A percentile compares a stretch with the other conserved stretches of the same genome.
Evolutionary conservation across 768 basidiomycete genomes (phyloP).

Genomic region (Boletus rufocinnamomeus): DNA sequence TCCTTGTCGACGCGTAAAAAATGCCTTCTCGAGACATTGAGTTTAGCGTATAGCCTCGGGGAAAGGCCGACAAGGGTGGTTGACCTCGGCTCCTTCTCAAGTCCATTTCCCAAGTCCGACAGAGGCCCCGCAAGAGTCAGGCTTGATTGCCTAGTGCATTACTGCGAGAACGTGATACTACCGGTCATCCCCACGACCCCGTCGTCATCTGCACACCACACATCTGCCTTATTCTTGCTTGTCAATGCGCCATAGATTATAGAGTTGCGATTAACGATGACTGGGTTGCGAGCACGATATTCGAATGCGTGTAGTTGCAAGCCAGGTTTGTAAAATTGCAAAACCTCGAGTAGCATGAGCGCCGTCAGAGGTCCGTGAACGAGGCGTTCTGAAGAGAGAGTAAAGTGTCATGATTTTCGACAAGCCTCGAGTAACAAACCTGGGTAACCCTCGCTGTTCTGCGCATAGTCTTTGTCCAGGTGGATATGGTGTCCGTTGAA

Average conservation of each 20-base stretch:
- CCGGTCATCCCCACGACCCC: slow-evolving; percentile 73
- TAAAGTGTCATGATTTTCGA: neutral
- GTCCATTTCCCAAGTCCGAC: neutral
- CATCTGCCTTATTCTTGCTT: slow-evolving; percentile 38
- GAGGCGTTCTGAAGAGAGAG: slow-evolving; percentile 58
- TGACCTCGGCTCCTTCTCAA: neutral
- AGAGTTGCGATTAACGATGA: slow-evolving; percentile 52
- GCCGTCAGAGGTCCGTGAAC: slow-evolving; percentile 86
- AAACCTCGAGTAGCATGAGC: slow-evolving; percentile 70
- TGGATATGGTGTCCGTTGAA: slow-evolving; percentile 88
- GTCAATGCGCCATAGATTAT: slow-evolving; percentile 50
- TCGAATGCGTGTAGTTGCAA: slow-evolving; percentile 54
- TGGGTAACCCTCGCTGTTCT: slow-evolving; percentile 67
- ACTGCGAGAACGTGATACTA: slow-evolving; percentile 35
- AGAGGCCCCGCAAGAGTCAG: neutral
- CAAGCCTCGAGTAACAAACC: slow-evolving; percentile 39
- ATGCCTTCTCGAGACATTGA: neutral
- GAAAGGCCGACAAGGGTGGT: neutral
- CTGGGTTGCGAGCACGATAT: slow-evolving; percentile 69
- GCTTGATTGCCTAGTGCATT: neutral
- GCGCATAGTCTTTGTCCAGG: slow-evolving; percentile 74
- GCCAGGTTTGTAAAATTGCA: slow-evolving; percentile 50
- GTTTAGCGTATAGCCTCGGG: neutral
- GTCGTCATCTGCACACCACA: slow-evolving; percentile 62
- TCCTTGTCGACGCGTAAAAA: neutral